Base-by-base conservation (phyloP, 139 green algal species). In the Micractinium conductrix region DNA sequence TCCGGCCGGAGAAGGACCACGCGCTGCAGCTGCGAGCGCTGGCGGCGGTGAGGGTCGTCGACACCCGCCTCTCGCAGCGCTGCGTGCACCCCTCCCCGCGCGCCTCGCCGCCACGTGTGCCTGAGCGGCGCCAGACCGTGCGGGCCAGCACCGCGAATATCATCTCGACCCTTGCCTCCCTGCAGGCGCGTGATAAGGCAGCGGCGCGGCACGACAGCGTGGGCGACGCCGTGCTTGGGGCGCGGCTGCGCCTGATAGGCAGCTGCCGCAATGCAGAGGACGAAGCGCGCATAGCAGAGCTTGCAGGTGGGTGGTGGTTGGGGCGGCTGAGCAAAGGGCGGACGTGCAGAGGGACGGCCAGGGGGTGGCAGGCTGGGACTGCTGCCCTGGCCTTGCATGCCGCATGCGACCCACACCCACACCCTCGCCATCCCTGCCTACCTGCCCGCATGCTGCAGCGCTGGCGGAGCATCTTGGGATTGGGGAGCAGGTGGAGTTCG, bases 1-100 rank as follows among this genome's bases (percentile, higher is more conserved):
- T 99, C 88, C 85, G 96, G 28, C 96, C 96, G 4, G 97, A 99
- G 88, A 99, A 99, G 92, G 93, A 98, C 78, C 95, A 98, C 68
- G 58, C 40, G 1, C 19, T 90, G 88, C 88, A 83, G 84, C 82
- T 94, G 45, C 58, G 79, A 9, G 91, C 91, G 22, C 84, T 91
- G 73, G 84, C 87, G 0, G 50, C 48, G 1, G n/a, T n/a, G n/a
- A n/a, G n/a, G n/a, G n/a, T n/a, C n/a, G n/a, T n/a, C n/a, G n/a
- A n/a, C n/a, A n/a, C n/a, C n/a, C n/a, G n/a, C n/a, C n/a, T n/a
- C n/a, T n/a, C n/a, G n/a, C n/a, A n/a, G n/a, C n/a, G n/a, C n/a
- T n/a, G n/a, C n/a, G n/a, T n/a, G n/a, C n/a, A n/a, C n/a, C n/a
- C n/a, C n/a, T n/a, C n/a, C n/a, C n/a, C n/a, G n/a, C n/a, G n/a